These are phyloP conservation scores for Phytophthora fragariae DNA, from an alignment of 352 stramenopile genomes.

Conservation along the genomic window DNA sequence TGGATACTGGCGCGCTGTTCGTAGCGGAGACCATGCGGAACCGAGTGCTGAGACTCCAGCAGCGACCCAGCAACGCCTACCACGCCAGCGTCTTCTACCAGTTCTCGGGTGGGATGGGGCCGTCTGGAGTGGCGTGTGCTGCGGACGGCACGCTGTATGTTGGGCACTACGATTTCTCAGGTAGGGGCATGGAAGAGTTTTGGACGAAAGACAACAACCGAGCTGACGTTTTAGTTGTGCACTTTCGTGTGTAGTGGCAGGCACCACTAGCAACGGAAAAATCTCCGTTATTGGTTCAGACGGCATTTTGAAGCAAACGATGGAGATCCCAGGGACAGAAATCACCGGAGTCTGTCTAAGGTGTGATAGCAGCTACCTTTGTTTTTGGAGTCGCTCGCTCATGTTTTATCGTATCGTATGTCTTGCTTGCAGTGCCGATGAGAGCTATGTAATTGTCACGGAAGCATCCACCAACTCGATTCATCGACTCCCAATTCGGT, in stretches of 20 bases:
- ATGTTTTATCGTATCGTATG: slow-evolving; percentile 1
- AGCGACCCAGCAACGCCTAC: slow-evolving; percentile 72
- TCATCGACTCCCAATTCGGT: slow-evolving; percentile 53
- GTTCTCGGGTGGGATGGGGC: slow-evolving; percentile 81
- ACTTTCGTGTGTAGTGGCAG: slow-evolving; percentile 25
- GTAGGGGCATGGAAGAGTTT: slow-evolving; percentile 21
- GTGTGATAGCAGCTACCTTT: slow-evolving; percentile 29
- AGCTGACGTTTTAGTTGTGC: background rate
- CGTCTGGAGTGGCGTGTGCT: slow-evolving; percentile 78
- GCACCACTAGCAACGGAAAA: slow-evolving; percentile 50
- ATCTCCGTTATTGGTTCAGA: slow-evolving; percentile 71
- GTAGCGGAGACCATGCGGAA: slow-evolving; percentile 87
- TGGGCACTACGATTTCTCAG: slow-evolving; percentile 86
- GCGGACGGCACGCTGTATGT: slow-evolving; percentile 73
- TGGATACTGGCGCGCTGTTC: slow-evolving; percentile 59
- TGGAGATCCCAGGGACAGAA: slow-evolving; percentile 68
- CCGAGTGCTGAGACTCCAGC: slow-evolving; percentile 72
- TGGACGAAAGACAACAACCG: background rate
- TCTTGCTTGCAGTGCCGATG: slow-evolving; percentile 47
- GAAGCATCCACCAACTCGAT: slow-evolving; percentile 82
- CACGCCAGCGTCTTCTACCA: slow-evolving; percentile 86
- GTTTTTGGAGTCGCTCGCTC: slow-evolving; percentile 3
- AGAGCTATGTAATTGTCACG: slow-evolving; percentile 72
- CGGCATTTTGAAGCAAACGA: slow-evolving; percentile 55
- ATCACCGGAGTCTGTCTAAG: slow-evolving; percentile 84